Percentiles rank a stretch among this genome's conserved stretches.
Conservation (phyloP, 2,329 filamentous ascomycete species). For the Setomelanomma holmii region DNA sequence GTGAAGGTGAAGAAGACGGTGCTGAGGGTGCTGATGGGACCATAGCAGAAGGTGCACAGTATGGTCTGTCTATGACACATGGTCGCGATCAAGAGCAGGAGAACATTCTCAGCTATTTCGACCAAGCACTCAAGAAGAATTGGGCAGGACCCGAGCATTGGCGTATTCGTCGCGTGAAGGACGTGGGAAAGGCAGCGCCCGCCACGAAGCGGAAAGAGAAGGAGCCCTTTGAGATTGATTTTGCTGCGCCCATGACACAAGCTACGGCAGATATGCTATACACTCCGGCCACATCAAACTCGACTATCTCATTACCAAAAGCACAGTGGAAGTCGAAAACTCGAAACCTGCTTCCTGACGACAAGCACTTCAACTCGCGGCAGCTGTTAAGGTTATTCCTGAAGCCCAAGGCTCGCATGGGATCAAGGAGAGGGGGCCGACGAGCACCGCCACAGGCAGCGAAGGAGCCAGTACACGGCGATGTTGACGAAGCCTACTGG, state of each 20-base stretch:
- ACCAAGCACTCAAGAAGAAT: slow-evolving; percentile 94
- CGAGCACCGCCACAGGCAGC: slow-evolving; percentile 24
- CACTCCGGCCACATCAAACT: slow-evolving; percentile 79
- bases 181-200: slow-evolving; percentile 65
- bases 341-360: slow-evolving; percentile 90
- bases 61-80: slow-evolving; percentile 79
- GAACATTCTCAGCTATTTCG: slow-evolving; percentile 97
- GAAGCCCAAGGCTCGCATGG: slow-evolving; percentile 88
- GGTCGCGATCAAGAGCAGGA: slow-evolving; percentile 77
- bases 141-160: slow-evolving; percentile 99
- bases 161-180: slow-evolving; percentile 93
- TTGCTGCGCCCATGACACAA: slow-evolving; percentile 75
- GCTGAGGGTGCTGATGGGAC: slow-evolving; percentile 56
- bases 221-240: slow-evolving; percentile 94
- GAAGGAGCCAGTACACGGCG: slow-evolving; percentile 68
- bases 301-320: slow-evolving; percentile 84
- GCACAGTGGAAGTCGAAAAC: slow-evolving; percentile 96
- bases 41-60: slow-evolving; percentile 68
- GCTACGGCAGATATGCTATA: slow-evolving; percentile 78
- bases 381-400: slow-evolving; percentile 89
- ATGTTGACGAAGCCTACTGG: slow-evolving; percentile 97
- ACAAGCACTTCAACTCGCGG: slow-evolving; percentile 97
- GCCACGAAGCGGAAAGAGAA: slow-evolving; percentile 85
- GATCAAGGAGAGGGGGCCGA: slow-evolving; percentile 64
- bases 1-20: slow-evolving; percentile 62